Conservation (phyloP, 2,329 filamentous ascomycete genomes). For the Phialophora macrospora region DNA sequence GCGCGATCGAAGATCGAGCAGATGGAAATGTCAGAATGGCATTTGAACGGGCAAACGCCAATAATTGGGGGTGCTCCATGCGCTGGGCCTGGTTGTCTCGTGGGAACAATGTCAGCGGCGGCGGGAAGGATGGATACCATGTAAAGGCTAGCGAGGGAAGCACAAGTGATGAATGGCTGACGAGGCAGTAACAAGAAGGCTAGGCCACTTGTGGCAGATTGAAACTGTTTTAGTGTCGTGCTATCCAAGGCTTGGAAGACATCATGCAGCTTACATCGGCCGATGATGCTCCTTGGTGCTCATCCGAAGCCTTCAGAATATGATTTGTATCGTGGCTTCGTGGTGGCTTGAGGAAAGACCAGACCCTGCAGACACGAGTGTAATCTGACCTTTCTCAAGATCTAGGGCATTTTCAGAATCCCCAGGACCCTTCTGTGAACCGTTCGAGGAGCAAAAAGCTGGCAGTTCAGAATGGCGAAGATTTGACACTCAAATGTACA, state of each 20-base stretch:
- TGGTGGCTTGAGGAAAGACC: neutral
- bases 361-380: conserved; percentile 10
- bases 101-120: conserved; percentile 20
- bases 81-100: conserved; percentile 17
- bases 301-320: neutral
- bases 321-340: neutral
- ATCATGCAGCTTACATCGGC: conserved; percentile 18
- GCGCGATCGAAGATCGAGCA: conserved; percentile 25
- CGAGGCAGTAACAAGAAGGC: conserved; percentile 3
- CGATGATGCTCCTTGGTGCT: neutral
- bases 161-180: conserved; percentile 13
- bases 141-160: neutral
- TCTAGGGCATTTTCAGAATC: neutral
- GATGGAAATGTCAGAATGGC: conserved; percentile 37
- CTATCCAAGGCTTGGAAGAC: conserved; percentile 16
- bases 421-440: neutral
- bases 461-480: neutral
- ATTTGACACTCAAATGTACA: neutral
- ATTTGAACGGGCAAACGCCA: conserved; percentile 20
- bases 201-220: conserved; percentile 22
- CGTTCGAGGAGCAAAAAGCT: neutral
- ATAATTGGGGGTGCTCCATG: conserved; percentile 21
- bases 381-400: neutral
- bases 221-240: conserved; percentile 11
- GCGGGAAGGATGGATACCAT: conserved; percentile 10